phyloP scores from a whole-genome alignment of 202 grass and related monocot genomes.

The Musa balbisiana region DNA sequence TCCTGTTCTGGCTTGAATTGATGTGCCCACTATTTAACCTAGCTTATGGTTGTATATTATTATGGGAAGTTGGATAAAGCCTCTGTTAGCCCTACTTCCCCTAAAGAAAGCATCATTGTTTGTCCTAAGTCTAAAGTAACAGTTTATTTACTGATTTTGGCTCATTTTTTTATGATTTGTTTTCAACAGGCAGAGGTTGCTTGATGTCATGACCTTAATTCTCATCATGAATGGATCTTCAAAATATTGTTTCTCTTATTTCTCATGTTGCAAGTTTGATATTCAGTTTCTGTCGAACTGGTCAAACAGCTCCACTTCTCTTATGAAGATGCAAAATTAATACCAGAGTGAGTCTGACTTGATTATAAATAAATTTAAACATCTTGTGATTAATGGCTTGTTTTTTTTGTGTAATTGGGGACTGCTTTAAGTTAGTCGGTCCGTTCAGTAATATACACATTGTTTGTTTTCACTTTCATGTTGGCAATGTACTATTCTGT shows the following conservation, averaged over 20 bases:
- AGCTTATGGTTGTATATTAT: not conserved
- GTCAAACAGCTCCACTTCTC: not conserved
- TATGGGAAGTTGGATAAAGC: not conserved
- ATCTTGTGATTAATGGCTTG: no score
- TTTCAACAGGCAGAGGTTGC: not conserved
- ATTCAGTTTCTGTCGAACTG: not conserved
- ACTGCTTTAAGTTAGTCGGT: no score
- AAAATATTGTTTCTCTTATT: not conserved
- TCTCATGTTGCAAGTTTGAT: not conserved
- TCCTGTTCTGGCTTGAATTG: not conserved
- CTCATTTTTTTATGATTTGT: not conserved
- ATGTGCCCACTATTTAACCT: not conserved
- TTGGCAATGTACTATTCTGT: no score
- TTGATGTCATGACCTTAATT: not conserved
- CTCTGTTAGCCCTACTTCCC: not conserved
- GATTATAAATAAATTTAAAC: no score
- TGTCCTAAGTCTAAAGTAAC: not conserved
- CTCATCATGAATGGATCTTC: not conserved
- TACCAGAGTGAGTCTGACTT: not conserved
- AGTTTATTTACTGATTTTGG: not conserved
- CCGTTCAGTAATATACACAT: no score
- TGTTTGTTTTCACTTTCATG: no score
- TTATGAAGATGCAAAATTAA: not conserved
- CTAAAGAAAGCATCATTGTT: not conserved
- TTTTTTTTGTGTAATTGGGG: no score